These are phyloP conservation scores for Penicillium cataractarum DNA, from an alignment of 495 filamentous ascomycete genomes.

Conservation along the genomic window DNA sequence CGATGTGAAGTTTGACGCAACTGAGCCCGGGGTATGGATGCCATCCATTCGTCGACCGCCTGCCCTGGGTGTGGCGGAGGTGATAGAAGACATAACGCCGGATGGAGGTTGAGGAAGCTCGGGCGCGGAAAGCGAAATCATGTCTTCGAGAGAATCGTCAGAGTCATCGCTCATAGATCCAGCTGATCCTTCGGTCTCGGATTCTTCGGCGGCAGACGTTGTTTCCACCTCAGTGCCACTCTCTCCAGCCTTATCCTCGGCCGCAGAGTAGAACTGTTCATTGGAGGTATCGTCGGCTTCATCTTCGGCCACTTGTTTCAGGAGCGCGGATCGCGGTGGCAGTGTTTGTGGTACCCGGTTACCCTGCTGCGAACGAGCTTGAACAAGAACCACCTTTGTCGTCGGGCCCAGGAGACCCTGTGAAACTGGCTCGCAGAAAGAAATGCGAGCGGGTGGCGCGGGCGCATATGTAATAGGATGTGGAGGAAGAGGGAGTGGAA, in stretches of 20 bases:
- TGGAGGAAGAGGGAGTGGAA: conserved; percentile 80
- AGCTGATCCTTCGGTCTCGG: conserved; percentile 50
- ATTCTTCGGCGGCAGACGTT: conserved; percentile 57
- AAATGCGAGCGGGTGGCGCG: conserved; percentile 70
- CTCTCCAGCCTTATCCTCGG: conserved; percentile 67
- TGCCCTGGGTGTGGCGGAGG: conserved; percentile 72
- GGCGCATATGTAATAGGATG: conserved; percentile 88
- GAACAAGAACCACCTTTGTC: conserved; percentile 73
- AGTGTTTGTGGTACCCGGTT: conserved; percentile 37
- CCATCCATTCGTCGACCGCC: conserved; percentile 65
- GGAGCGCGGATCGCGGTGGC: conserved; percentile 33
- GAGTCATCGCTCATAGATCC: conserved; percentile 66
- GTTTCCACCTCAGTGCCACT: conserved; percentile 61
- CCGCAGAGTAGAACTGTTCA: conserved; percentile 86
- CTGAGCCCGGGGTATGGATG: conserved; percentile 75
- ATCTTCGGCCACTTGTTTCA: conserved; percentile 67
- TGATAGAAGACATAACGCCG: conserved; percentile 71
- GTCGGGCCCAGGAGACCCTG: conserved; percentile 76
- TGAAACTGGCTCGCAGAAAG: conserved; percentile 72
- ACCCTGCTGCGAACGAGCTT: conserved; percentile 54
- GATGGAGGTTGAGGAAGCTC: conserved; percentile 68
- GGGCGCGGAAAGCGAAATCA: conserved; percentile 82
- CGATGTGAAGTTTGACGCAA: conserved; percentile 82
- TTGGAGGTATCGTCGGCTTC: conserved; percentile 80
- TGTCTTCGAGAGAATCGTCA: conserved; percentile 77